phyloP scores from a whole-genome alignment of 2,329 filamentous ascomycete species.

The Pseudogymnoascus sp. region DNA sequence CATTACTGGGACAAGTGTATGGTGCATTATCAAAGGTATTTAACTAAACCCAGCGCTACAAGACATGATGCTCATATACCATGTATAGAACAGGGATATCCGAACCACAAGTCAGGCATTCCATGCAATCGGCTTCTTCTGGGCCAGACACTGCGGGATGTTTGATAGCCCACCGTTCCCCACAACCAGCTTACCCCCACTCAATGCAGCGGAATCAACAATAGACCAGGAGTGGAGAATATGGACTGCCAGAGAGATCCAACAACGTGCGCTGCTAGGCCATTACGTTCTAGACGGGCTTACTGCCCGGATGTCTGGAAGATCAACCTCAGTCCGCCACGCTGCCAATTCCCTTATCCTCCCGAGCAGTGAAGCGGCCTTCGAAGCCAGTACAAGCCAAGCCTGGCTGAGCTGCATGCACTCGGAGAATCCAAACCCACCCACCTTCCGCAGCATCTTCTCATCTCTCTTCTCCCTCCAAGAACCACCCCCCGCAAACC shows the following conservation, averaged over 20 bases:
- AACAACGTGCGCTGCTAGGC: conserved; percentile 35
- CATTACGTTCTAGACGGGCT: conserved; percentile 38
- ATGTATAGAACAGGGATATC: conserved; percentile 30
- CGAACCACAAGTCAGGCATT: conserved; percentile 37
- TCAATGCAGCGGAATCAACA: conserved; percentile 26
- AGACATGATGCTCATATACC: background rate
- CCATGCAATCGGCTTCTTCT: conserved; percentile 36
- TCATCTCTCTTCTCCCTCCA: conserved; percentile 31
- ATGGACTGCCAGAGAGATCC: conserved; percentile 37
- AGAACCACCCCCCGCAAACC: conserved; percentile 23
- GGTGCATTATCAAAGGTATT: conserved; percentile 33
- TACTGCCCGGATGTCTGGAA: conserved; percentile 36
- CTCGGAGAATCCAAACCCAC: conserved; percentile 24
- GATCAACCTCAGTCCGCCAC: conserved; percentile 35
- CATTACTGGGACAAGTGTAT: conserved; percentile 36
- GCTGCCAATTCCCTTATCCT: conserved; percentile 33
- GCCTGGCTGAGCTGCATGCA: conserved; percentile 34
- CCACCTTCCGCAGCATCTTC: conserved; percentile 34
- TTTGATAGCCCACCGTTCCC: conserved; percentile 31
- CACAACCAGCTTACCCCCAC: conserved; percentile 28
- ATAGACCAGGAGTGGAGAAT: conserved; percentile 34
- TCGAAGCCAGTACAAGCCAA: conserved; percentile 32
- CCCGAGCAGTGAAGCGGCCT: conserved; percentile 33
- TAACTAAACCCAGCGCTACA: background rate
- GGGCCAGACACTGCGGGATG: conserved; percentile 38